phyloP scores from a whole-genome alignment of 2,329 filamentous ascomycete species.

The Colletotrichum melonis region DNA sequence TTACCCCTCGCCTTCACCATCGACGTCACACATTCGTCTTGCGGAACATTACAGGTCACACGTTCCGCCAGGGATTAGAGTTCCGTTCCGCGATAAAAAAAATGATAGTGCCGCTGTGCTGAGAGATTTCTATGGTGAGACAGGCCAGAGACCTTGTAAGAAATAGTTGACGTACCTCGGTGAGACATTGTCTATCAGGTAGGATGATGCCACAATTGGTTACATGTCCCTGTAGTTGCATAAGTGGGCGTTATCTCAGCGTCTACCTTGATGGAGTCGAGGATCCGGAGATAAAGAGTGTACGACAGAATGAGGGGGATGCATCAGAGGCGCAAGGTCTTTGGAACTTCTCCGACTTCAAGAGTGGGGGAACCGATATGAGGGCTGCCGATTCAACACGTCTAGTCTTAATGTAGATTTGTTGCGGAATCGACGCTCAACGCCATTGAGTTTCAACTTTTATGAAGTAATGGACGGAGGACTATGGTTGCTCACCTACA shows the following conservation, averaged over 20 bases:
- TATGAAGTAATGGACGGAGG: background rate
- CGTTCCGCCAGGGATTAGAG: constrained; percentile 22
- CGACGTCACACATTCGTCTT: constrained; percentile 11
- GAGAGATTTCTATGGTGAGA: background rate
- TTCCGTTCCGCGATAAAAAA: background rate
- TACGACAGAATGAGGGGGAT: background rate
- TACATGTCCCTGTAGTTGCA: background rate
- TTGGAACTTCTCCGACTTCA: background rate
- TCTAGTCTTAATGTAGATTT: background rate
- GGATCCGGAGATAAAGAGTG: background rate
- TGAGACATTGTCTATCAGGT: background rate
- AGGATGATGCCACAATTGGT: background rate
- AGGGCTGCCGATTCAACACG: background rate
- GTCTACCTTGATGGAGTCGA: background rate
- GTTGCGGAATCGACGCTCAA: background rate
- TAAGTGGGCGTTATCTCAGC: constrained; percentile 5
- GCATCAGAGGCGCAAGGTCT: background rate
- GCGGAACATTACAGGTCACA: constrained; percentile 11
- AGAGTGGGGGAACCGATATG: background rate
- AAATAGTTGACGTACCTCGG: background rate
- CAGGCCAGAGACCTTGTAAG: background rate
- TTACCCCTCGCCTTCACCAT: background rate
- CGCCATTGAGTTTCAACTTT: background rate
- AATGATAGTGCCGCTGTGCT: background rate
- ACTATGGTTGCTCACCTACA: background rate